Conservation (phyloP, 140 eudicot genomes). For the Cichorium intybus region DNA sequence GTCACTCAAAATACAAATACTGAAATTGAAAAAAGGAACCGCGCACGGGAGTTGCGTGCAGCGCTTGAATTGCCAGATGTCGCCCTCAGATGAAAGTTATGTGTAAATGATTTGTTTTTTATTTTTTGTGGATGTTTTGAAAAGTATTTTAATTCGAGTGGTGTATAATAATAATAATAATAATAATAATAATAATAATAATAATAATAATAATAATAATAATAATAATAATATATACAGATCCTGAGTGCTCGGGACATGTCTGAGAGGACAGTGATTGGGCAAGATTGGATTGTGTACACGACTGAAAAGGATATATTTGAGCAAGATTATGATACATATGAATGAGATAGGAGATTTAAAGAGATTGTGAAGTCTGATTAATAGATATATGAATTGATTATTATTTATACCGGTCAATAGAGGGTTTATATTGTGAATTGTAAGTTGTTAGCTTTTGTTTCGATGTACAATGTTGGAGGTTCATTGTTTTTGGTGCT, state of each 20-base stretch:
- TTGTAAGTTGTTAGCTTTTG: not conserved
- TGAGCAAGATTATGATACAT: conserved; percentile 81
- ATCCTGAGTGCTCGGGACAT: conserved; percentile 89
- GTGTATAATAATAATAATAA: too few species aligned
- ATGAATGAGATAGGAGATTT: conserved; percentile 84
- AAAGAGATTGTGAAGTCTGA: conserved; percentile 71
- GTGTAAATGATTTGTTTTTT: not conserved
- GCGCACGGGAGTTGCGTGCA: conserved; percentile 69
- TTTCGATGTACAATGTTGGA: not conserved
- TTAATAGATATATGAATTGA: conserved; percentile 9
- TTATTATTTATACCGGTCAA: not conserved
- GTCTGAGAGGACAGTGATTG: conserved; percentile 77
- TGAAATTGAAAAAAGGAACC: conserved; percentile 64
- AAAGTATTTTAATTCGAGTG: too few species aligned
- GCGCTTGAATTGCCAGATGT: conserved; percentile 79
- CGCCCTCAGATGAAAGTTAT: conserved; percentile 84
- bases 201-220: too few species aligned
- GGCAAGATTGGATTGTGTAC: conserved; percentile 82
- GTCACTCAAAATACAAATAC: conserved; percentile 67
- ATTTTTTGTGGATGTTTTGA: too few species aligned
- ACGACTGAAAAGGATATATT: conserved; percentile 71
- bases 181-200: too few species aligned
- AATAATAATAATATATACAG: conserved; percentile 48
- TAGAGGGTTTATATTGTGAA: conserved; percentile 1
- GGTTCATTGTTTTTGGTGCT: not conserved